These are phyloP conservation scores for Sporothrix sp. DNA, from an alignment of 2,329 filamentous ascomycete genomes.

Conservation along the genomic window DNA sequence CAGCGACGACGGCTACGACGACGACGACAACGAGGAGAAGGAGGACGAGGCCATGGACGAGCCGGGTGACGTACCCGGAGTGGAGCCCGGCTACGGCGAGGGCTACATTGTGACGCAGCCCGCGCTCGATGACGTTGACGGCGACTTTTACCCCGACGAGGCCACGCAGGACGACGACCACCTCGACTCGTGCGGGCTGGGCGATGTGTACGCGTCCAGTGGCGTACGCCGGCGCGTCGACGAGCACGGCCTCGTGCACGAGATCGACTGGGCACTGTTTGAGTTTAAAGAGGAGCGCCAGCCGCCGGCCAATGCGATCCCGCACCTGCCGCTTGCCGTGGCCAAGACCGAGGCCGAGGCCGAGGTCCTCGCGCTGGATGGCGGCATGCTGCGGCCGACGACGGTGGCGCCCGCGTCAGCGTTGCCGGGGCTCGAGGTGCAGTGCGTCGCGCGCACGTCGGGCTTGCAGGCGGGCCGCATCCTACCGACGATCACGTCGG, in stretches of 20 bases:
- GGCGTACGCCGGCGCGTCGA: slow-evolving; percentile 69
- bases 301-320: slow-evolving; percentile 63
- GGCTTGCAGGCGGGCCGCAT: slow-evolving; percentile 74
- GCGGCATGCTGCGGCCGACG: slow-evolving; percentile 41
- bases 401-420: slow-evolving; percentile 48
- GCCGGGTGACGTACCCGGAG: slow-evolving; percentile 67
- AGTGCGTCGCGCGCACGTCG: slow-evolving; percentile 80
- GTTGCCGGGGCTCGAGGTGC: slow-evolving; percentile 68
- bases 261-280: slow-evolving; percentile 93
- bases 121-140: slow-evolving; percentile 75
- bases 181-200: slow-evolving; percentile 68
- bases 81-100: slow-evolving; percentile 64
- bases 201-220: slow-evolving; percentile 80
- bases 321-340: slow-evolving; percentile 23
- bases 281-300: slow-evolving; percentile 63
- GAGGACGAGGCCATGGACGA: slow-evolving; percentile 35
- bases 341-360: slow-evolving; percentile 4
- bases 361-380: too few relatives aligned
- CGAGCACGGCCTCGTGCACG: slow-evolving; percentile 64
- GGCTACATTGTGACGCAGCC: slow-evolving; percentile 82
- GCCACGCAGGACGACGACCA: slow-evolving; percentile 71
- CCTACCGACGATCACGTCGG: slow-evolving; percentile 64
- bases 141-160: slow-evolving; percentile 68
- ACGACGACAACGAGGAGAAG: slow-evolving; percentile 36
- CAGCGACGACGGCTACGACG: slow-evolving; percentile 38